Base-by-base conservation (phyloP, 805 yeast species). In the Dipodascus geniculatus region DNA sequence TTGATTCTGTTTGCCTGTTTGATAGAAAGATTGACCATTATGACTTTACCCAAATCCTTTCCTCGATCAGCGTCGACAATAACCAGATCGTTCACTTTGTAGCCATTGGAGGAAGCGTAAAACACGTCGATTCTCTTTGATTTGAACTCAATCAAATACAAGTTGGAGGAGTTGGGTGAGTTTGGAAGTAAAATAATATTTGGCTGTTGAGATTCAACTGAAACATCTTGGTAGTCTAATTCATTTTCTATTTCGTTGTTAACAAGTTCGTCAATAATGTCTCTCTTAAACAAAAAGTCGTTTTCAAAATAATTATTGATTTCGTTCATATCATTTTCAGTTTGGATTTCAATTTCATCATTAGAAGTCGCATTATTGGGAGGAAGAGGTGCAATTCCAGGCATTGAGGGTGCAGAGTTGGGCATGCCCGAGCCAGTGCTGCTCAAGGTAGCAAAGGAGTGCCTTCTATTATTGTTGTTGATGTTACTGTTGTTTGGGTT, bases 31-130 rank as follows among this genome's bases (percentile, higher is more conserved):
- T 79, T 75, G 60, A 81, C 68, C 55, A 76, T 74, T 38, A 78
- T 77, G 48, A 86, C 77, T 62, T 77, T 76, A 38, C 95, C 95
- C 56, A 86, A 73, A 67, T 86, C 95, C 38, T 80, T 70, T 38
- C 95, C 95, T 33, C 95, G 72, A 63, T 86, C 95, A 1, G 93
- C 95, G 63, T 86, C 91, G 17, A 85, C 95, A 62, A 85, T 79
- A 16, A 87, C 91, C 61, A 84, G 73, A 63, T 84, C 89, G 22
- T 85, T 85, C 3, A 72, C 67, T 51, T 71, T 68, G 48, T 81
- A 66, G 31, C 58, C 61, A 23, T 67, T 60, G 22, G 66, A 64
- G 9, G 73, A 60, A 23, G 61, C 59, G 63, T 79, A 80, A 62
- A 85, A 87, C 6, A 87, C 87, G 66, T 88, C 96, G 53, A 83